Base-by-base conservation (phyloP, 177 flowering plant genomes). In the Tripterygium wilfordii region DNA sequence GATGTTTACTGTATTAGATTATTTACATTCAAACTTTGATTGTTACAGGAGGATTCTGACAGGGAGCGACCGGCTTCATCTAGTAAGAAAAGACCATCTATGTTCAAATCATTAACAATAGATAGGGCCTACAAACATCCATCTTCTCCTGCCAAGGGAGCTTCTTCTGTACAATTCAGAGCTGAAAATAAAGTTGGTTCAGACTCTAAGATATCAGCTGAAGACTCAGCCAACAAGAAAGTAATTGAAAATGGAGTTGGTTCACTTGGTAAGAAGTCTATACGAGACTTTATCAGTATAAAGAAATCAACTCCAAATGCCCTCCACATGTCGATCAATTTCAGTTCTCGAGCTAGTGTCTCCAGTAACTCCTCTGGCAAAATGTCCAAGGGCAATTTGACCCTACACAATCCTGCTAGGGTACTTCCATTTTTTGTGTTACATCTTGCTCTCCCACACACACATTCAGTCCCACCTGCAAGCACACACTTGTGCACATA, bases 291-390 rank as follows among this genome's bases (percentile, higher is more conserved):
- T 8, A 27, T 39, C 33, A 57, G 64, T 36, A 74, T 64, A 44
- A 74, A 51, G 60, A 62, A 56, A 62, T 48, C 57, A 18, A 55
- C 58, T 22, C 61, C 72, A 54, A 79, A 54, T 51, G 63, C 80
- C 8, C 62, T 81, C 51, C 80, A 82, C 50, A 72, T 75, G 85
- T 83, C 92, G 5, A 58, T 80, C 49, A 72, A 60, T 66, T 68
- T 71, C 15, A 38, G 61, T 55, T 62, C 79, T 58, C 43, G 25
- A 37, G 40, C 51, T 35, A 50, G 31, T 19, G 66, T 61, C 56
- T 55, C 53, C 49, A 62, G 45, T 19, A 78, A 67, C 48, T 41
- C 47, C 58, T 64, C 64, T 5, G 46, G 17, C 23, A 69, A 57
- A 54, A 35, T 61, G 42, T 44, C 68, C 40, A 66, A 45, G 58